Evolutionary conservation across 108 stramenopile genomes (phyloP).

Genomic region (Chaetoceros tenuissimus): DNA sequence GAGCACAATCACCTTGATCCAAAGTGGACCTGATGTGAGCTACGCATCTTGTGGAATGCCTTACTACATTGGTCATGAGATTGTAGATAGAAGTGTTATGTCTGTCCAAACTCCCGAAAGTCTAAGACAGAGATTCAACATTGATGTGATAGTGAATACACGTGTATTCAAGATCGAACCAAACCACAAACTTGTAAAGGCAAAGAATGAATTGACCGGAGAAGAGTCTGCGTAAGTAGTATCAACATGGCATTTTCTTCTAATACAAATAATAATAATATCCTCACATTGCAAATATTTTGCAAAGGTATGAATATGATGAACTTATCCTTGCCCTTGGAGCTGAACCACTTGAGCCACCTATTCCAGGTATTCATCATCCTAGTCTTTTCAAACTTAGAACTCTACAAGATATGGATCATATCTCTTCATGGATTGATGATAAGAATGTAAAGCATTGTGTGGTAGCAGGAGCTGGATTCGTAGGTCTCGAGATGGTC

Average conservation of each 20-base stretch:
- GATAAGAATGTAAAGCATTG: conserved; percentile 35
- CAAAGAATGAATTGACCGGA: conserved; percentile 19
- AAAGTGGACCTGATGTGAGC: conserved; percentile 51
- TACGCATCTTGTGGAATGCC: conserved; percentile 71
- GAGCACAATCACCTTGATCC: conserved; percentile 46
- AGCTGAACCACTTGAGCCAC: conserved; percentile 55
- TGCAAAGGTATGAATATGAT: conserved; percentile 23
- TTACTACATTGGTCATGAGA: conserved; percentile 61
- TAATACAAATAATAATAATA: neutral
- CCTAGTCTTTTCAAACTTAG: conserved; percentile 45
- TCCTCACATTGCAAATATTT: conserved; percentile 2
- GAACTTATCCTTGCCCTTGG: conserved; percentile 59
- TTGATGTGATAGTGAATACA: conserved; percentile 55
- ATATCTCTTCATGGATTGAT: conserved; percentile 38
- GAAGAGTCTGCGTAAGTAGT: conserved; percentile 10
- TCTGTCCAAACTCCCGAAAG: conserved; percentile 57
- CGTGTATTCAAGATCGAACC: conserved; percentile 40
- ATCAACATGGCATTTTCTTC: neutral
- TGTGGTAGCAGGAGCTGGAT: conserved; percentile 68
- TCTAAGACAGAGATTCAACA: conserved; percentile 36
- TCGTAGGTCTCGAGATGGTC: conserved; percentile 67
- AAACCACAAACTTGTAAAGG: conserved; percentile 26
- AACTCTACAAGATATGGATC: conserved; percentile 68
- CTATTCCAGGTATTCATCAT: conserved; percentile 57
- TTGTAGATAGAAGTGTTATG: conserved; percentile 48